Base-by-base conservation (phyloP, 164 flowering plant genomes). In the Liquidambar formosana region DNA sequence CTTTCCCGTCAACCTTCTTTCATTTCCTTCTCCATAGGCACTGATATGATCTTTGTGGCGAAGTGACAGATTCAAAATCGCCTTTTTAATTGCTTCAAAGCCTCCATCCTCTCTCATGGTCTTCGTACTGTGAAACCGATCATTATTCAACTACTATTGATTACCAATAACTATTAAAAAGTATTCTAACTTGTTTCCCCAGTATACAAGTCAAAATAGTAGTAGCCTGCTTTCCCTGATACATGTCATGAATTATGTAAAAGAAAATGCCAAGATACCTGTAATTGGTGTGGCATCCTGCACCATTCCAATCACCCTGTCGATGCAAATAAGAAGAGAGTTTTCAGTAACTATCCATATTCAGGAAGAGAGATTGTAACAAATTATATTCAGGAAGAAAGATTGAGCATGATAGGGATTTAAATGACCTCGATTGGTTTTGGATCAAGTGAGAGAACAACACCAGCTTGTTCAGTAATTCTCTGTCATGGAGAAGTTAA, bases 241-340 rank as follows among this genome's bases (percentile, higher is more conserved):
- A n/a, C n/a, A n/a, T n/a, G n/a, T n/a, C n/a, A n/a, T n/a, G 2
- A 33, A 16, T 10, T 19, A 43, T 8, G 47, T 23, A 16, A 23
- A 43, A 21, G 33, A 66, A 73, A 13, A 49, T 12, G 14, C 38
- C 33, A 28, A 2, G 38, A 18, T 81, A 91, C 99, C 97, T 95
- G 89, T 78, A 96, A 62, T 93, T 96, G 73, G 97, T 90, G 79
- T 96, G 99, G 72, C 95, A 90, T 64, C 99, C 98, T 18, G 98
- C 99, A 57, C 99, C 99, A 75, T 96, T 96, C 99, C 99, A 96
- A 74, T 96, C 99, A 28, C 98, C 98, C 98, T 95, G 80, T 26
- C 44, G 9, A 12, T 4, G 45, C 5, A 28, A 21, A 56, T 41
- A 53, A 26, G 11, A 49, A 33, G 28, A 64, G 26, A 49, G 25